phyloP scores from a whole-genome alignment of 2,329 filamentous ascomycete species.

The Rutstroemia sp. region DNA sequence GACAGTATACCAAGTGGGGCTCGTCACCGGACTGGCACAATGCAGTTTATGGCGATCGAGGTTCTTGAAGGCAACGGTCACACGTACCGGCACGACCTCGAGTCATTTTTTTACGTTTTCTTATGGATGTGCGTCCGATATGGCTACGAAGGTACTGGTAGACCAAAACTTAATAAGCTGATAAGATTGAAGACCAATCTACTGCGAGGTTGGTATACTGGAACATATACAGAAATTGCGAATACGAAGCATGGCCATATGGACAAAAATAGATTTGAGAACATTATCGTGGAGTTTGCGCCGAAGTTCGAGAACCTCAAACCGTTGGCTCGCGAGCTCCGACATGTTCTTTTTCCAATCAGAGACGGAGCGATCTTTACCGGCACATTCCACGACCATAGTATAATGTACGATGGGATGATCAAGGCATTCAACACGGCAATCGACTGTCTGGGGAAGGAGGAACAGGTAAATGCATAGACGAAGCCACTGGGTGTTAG shows the following conservation, averaged over 20 bases:
- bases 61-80: constrained; percentile 28
- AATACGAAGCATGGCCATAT: constrained; percentile 17
- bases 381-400: constrained; percentile 12
- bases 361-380: constrained; percentile 19
- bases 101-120: constrained; percentile 29
- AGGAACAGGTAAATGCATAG: constrained; percentile 10
- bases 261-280: constrained; percentile 19
- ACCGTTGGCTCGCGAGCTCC: constrained; percentile 10
- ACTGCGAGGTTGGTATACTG: constrained; percentile 23
- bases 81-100: constrained; percentile 30
- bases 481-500: neutral
- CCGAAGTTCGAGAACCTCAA: constrained; percentile 23
- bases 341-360: constrained; percentile 17
- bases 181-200: constrained; percentile 10
- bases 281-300: constrained; percentile 23
- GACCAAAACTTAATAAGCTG: constrained; percentile 12
- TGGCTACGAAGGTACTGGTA: neutral
- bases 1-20: constrained; percentile 20
- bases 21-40: constrained; percentile 26
- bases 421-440: neutral
- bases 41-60: constrained; percentile 33
- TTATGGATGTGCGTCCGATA: constrained; percentile 7
- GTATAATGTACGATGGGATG: neutral
- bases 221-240: constrained; percentile 23
- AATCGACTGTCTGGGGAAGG: constrained; percentile 11